phyloP scores from a whole-genome alignment of 331 rosid species.

The Quercus phellos region DNA sequence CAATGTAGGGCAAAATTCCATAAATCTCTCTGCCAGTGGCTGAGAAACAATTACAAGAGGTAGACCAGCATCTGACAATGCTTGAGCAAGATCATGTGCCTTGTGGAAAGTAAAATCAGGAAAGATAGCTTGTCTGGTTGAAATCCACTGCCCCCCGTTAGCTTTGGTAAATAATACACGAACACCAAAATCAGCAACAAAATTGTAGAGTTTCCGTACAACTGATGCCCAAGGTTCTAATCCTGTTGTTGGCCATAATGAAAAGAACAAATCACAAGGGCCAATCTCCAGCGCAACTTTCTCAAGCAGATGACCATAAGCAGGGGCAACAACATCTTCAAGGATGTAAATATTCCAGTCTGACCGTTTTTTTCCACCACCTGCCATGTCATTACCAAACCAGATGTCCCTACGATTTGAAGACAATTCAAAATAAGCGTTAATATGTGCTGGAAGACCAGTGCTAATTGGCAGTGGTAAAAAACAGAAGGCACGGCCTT shows the following conservation, averaged over 20 bases:
- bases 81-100: constrained; percentile 61
- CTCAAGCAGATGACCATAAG: constrained; percentile 87
- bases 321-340: constrained; percentile 92
- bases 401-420: constrained; percentile 98
- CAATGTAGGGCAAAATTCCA: constrained; percentile 75
- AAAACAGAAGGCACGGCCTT: constrained; percentile 96
- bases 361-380: constrained; percentile 95
- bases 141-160: constrained; percentile 95
- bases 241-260: constrained; percentile 87
- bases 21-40: constrained; percentile 71
- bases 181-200: constrained; percentile 67
- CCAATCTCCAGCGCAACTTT: constrained; percentile 85
- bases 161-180: constrained; percentile 80
- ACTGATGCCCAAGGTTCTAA: constrained; percentile 90
- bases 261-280: constrained; percentile 74
- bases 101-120: constrained; percentile 83
- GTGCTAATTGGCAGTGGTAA: constrained; percentile 85
- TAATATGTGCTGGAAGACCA: constrained; percentile 88
- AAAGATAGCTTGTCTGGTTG: constrained; percentile 82
- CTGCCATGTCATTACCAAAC: constrained; percentile 97
- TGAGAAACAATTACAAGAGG: constrained; percentile 68
- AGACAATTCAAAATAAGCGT: constrained; percentile 94
- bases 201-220: constrained; percentile 61
- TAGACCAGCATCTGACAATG: constrained; percentile 71
- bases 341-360: constrained; percentile 96